These are phyloP conservation scores for Neonectria punicea DNA, from an alignment of 2,329 filamentous ascomycete species.

Conservation along the genomic window DNA sequence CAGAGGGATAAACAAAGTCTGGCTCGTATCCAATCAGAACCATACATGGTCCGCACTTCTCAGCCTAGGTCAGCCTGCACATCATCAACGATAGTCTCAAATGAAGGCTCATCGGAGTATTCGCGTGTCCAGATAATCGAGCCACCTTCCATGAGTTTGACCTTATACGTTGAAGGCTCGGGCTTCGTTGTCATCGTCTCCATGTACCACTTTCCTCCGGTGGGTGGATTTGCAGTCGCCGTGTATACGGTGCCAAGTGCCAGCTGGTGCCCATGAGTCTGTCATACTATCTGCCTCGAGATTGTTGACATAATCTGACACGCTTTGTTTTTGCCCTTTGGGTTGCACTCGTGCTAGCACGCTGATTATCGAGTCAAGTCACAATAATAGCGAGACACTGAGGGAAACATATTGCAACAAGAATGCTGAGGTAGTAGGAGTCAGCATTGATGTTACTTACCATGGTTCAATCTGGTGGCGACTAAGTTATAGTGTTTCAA, in stretches of 20 bases:
- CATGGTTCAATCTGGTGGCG: background rate
- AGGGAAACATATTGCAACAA: background rate
- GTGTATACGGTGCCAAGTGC: background rate
- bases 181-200: background rate
- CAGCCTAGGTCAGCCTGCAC: too few relatives aligned
- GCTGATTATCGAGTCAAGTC: background rate
- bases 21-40: too few relatives aligned
- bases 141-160: background rate
- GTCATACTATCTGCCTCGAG: background rate
- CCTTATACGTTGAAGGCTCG: background rate
- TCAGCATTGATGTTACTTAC: background rate
- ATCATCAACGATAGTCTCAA: too few relatives aligned
- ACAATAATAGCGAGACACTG: background rate
- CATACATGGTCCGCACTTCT: too few relatives aligned
- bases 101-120: too few relatives aligned
- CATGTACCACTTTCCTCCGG: background rate
- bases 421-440: background rate
- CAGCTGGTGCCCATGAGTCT: background rate
- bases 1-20: too few relatives aligned
- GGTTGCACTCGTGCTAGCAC: background rate
- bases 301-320: background rate
- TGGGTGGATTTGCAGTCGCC: background rate
- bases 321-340: background rate
- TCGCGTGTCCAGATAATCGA: background rate
- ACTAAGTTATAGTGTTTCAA: background rate